phyloP scores from a whole-genome alignment of 139 green algal genomes.

The Chlorella sp. region DNA sequence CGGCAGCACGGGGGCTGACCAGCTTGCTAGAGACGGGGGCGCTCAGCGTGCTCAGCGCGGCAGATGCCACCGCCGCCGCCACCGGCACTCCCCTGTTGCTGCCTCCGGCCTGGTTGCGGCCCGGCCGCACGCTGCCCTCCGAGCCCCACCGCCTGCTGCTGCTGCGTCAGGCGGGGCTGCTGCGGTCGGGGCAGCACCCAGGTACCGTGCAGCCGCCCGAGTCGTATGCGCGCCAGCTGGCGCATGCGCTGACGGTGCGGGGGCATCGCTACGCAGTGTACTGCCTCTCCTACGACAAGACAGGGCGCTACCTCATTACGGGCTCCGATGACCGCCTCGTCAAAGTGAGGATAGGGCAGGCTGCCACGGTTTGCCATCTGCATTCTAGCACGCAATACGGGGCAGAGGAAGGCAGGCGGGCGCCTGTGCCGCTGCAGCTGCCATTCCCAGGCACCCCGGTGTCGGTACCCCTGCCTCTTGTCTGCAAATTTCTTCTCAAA shows the following conservation, averaged over 20 bases:
- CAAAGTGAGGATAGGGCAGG: constrained; percentile 67
- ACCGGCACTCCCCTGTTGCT: not conserved
- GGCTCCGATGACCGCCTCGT: constrained; percentile 85
- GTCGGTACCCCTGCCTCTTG: not conserved
- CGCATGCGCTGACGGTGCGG: constrained; percentile 68
- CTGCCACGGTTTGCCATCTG: not conserved
- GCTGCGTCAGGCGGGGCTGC: constrained; percentile 4
- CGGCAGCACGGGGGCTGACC: constrained; percentile 31
- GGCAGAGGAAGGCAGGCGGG: no score
- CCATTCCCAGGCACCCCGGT: no score
- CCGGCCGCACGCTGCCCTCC: not conserved
- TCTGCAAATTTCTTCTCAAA: not conserved
- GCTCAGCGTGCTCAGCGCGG: constrained; percentile 31
- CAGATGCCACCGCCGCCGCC: not conserved
- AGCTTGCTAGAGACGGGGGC: constrained; percentile 46
- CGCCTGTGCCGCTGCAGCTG: no score
- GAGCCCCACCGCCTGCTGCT: constrained; percentile 26
- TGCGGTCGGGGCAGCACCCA: not conserved
- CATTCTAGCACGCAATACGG: not conserved
- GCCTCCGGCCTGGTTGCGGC: constrained; percentile 1
- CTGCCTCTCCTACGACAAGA: constrained; percentile 70
- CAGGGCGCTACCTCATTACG: constrained; percentile 70
- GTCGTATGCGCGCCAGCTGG: constrained; percentile 28
- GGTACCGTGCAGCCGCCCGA: constrained; percentile 34
- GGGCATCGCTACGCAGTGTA: constrained; percentile 82